A percentile compares a stretch with the other conserved stretches of the same genome.
These are phyloP conservation scores for Mycosphaerella arachidis DNA, from an alignment of 2,329 filamentous ascomycete species.

Conservation along the genomic window DNA sequence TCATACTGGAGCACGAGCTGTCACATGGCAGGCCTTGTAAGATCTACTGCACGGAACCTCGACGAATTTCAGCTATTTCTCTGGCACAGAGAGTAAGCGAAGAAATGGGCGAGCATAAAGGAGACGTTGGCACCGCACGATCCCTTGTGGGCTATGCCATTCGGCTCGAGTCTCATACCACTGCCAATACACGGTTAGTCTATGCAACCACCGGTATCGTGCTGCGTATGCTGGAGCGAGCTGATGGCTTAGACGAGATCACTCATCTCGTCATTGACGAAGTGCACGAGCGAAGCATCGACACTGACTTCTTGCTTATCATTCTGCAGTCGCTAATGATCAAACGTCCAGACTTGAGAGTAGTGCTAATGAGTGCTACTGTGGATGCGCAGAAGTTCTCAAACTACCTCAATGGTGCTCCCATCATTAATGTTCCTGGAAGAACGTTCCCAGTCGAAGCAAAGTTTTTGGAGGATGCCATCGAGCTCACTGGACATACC, in stretches of 20 bases:
- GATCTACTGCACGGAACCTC: constrained; percentile 91
- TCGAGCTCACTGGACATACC: constrained; percentile 77
- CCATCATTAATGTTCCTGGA: constrained; percentile 84
- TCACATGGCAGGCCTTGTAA: constrained; percentile 77
- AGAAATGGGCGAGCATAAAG: constrained; percentile 80
- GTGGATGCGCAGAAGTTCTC: constrained; percentile 92
- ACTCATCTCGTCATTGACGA: constrained; percentile 96
- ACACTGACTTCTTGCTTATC: constrained; percentile 93
- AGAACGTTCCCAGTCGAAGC: constrained; percentile 89
- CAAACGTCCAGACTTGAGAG: constrained; percentile 76
- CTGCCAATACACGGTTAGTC: constrained; percentile 74
- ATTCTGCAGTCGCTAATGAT: constrained; percentile 78
- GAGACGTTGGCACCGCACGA: constrained; percentile 73
- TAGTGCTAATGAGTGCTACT: constrained; percentile 95
- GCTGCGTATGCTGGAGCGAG: constrained; percentile 93
- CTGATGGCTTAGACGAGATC: constrained; percentile 79
- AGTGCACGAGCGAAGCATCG: constrained; percentile 92
- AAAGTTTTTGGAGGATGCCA: constrained; percentile 84
- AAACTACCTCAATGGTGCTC: constrained; percentile 76
- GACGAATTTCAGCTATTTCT: constrained; percentile 93
- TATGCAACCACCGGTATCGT: constrained; percentile 89
- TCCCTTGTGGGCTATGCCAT: constrained; percentile 95
- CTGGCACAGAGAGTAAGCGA: constrained; percentile 89
- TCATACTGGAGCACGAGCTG: constrained; percentile 84
- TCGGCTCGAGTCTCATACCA: constrained; percentile 81